These are phyloP conservation scores for Saccharum officinarum DNA, from an alignment of 176 grass and related monocot genomes.

Conservation along the genomic window DNA sequence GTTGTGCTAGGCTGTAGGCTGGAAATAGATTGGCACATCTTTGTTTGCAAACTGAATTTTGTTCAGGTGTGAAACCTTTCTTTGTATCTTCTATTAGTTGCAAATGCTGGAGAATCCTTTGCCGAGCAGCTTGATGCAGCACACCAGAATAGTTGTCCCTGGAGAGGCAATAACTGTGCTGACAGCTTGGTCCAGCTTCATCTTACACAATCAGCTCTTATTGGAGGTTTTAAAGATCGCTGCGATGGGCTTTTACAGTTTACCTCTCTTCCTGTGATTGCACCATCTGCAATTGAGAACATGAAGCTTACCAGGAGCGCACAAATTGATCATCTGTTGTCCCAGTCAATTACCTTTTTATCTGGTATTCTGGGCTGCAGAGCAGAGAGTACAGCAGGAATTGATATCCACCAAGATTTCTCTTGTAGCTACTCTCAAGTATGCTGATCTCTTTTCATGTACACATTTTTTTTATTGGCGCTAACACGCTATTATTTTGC, in stretches of 20 bases:
- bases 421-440: constrained; percentile 73
- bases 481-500: constrained; percentile 9
- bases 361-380: constrained; percentile 72
- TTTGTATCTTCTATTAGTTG: constrained; percentile 64
- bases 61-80: constrained; percentile 43
- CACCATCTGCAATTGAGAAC: constrained; percentile 78
- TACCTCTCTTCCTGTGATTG: constrained; percentile 73
- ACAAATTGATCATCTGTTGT: constrained; percentile 73
- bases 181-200: constrained; percentile 91
- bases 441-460: constrained; percentile 33
- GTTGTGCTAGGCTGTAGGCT: constrained; percentile 47
- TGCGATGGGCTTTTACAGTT: constrained; percentile 95
- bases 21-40: constrained; percentile 27
- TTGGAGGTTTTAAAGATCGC: constrained; percentile 92
- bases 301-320: constrained; percentile 68
- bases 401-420: constrained; percentile 57
- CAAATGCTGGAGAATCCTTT: constrained; percentile 75
- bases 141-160: constrained; percentile 73
- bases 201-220: constrained; percentile 68
- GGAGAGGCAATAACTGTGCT: constrained; percentile 92
- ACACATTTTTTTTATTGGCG: constrained; percentile 1
- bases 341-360: constrained; percentile 68
- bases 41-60: constrained; percentile 37
- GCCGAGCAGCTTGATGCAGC: constrained; percentile 70
- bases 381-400: constrained; percentile 57